Evolutionary conservation across 306 rosid genomes (phyloP).

Genomic region (Vicia sativa): DNA sequence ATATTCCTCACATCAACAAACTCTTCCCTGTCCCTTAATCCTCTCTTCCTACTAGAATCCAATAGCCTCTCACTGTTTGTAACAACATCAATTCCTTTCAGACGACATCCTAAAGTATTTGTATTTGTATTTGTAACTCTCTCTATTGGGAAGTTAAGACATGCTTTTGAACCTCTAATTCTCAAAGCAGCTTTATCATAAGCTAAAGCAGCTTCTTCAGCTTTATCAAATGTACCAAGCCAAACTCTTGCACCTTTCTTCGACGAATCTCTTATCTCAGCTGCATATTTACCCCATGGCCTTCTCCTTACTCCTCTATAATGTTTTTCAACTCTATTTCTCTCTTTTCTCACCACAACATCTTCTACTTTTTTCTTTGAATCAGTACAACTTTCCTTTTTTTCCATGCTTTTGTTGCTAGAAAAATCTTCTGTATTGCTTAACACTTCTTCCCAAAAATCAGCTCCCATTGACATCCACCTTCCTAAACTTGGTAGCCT

Average conservation of each 20-base stretch:
- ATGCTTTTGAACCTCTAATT: constrained; percentile 79
- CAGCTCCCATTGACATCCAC: constrained; percentile 95
- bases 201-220: constrained; percentile 92
- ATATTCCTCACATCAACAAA: constrained; percentile 34
- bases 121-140: constrained; percentile 54
- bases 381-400: constrained; percentile 21
- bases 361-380: constrained; percentile 21
- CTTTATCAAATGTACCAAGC: constrained; percentile 93
- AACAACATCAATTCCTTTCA: constrained; percentile 18
- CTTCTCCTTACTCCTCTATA: constrained; percentile 93
- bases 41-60: constrained; percentile 46
- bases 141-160: constrained; percentile 78
- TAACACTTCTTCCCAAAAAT: constrained; percentile 82
- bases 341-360: constrained; percentile 14
- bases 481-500: constrained; percentile 90
- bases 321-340: constrained; percentile 49
- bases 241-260: constrained; percentile 84
- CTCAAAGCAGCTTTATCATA: constrained; percentile 95
- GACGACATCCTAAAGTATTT: constrained; percentile 42
- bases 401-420: constrained; percentile 27
- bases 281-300: constrained; percentile 98
- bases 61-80: constrained; percentile 15
- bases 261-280: constrained; percentile 85
- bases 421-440: constrained; percentile 28
- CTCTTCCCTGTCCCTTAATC: constrained; percentile 47